phyloP scores from a whole-genome alignment of 2,329 filamentous ascomycete genomes.

The Dactylonectria estremocensis region DNA sequence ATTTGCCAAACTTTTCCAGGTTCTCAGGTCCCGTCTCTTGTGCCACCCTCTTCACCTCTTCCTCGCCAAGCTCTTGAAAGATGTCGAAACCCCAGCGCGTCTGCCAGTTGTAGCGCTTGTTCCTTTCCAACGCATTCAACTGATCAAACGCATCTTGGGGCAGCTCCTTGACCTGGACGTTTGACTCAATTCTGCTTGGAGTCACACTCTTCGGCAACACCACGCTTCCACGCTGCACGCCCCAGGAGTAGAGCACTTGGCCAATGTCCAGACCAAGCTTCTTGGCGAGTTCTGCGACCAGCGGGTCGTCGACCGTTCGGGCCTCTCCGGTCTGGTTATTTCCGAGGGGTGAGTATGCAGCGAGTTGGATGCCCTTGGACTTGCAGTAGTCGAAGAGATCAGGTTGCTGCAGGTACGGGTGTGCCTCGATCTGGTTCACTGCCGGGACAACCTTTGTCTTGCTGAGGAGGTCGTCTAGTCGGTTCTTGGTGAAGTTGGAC shows the following conservation, averaged over 20 bases:
- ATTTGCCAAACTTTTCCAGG: constrained; percentile 51
- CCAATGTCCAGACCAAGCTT: constrained; percentile 58
- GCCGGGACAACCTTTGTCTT: constrained; percentile 71
- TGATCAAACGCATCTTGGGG: constrained; percentile 54
- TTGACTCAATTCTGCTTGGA: constrained; percentile 75
- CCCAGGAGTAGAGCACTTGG: constrained; percentile 68
- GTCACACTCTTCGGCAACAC: constrained; percentile 79
- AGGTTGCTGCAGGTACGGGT: constrained; percentile 76
- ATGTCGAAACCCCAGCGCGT: constrained; percentile 61
- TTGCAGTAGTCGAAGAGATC: constrained; percentile 71
- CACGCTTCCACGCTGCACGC: constrained; percentile 73
- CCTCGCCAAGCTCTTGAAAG: constrained; percentile 59
- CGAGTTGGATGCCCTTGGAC: constrained; percentile 71
- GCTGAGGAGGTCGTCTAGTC: constrained; percentile 59
- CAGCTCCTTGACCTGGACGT: constrained; percentile 62
- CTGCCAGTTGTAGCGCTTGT: constrained; percentile 62
- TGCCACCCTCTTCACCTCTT: constrained; percentile 53
- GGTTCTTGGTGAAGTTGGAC: constrained; percentile 63
- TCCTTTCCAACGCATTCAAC: constrained; percentile 57
- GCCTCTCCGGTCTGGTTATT: constrained; percentile 64
- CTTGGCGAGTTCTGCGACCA: constrained; percentile 63
- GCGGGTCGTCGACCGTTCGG: constrained; percentile 64
- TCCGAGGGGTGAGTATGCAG: constrained; percentile 76
- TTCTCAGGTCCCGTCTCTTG: constrained; percentile 54
- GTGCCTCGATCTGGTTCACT: constrained; percentile 79